Percentiles rank a stretch among this genome's conserved stretches.
Conservation (phyloP, 2,329 filamentous ascomycete species). For the Cercospora sp. region DNA sequence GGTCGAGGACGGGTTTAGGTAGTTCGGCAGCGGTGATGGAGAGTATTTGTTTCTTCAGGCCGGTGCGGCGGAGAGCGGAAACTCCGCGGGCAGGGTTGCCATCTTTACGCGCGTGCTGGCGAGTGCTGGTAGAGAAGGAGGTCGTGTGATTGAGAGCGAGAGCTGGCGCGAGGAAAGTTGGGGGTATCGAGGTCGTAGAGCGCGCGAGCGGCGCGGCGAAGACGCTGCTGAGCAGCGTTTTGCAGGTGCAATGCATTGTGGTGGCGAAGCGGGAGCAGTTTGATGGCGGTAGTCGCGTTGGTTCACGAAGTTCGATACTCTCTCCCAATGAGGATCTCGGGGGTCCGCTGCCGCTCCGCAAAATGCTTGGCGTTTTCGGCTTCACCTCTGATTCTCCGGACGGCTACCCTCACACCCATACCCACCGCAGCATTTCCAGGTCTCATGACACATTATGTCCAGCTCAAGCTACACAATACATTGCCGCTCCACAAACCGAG, state of each 20-base stretch:
- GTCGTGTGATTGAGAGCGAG: conserved; percentile 30
- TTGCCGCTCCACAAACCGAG: too few species aligned
- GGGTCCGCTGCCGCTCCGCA: conserved; percentile 10
- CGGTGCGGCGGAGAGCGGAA: conserved; percentile 75
- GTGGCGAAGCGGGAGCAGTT: background rate
- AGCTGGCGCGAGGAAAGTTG: conserved; percentile 40
- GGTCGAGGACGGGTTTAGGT: conserved; percentile 67
- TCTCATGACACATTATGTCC: background rate
- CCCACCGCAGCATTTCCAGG: background rate
- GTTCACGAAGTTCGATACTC: background rate
- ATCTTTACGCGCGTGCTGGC: conserved; percentile 56
- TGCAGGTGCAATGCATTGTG: conserved; percentile 29
- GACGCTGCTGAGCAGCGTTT: conserved; percentile 23
- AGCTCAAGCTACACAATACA: background rate
- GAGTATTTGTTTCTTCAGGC: conserved; percentile 55
- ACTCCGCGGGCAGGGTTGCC: conserved; percentile 78
- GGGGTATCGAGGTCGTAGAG: conserved; percentile 31
- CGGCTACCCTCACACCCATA: background rate
- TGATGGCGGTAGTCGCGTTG: background rate
- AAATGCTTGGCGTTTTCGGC: background rate
- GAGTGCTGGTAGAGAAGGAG: conserved; percentile 35
- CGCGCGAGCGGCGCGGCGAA: conserved; percentile 19
- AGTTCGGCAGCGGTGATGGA: conserved; percentile 71
- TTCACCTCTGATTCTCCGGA: background rate
- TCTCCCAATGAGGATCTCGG: background rate